A percentile compares a stretch with the other conserved stretches of the same genome.
Evolutionary conservation across 2,329 filamentous ascomycete genomes (phyloP).

Genomic region (Seiridium unicorne): DNA sequence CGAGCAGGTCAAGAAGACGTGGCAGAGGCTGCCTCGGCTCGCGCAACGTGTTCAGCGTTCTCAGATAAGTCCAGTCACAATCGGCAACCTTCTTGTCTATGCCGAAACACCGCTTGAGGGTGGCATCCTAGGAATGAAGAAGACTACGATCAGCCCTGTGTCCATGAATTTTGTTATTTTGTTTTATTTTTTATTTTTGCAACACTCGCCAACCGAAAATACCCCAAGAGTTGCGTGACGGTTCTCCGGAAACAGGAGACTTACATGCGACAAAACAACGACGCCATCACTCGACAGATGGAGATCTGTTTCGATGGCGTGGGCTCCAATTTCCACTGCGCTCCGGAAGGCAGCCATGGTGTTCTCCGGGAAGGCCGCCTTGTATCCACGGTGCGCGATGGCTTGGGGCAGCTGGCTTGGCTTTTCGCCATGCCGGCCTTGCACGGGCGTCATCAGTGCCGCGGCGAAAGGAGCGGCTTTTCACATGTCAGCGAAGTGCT

Average conservation of each 20-base stretch:
- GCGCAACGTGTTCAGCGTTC: constrained; percentile 63
- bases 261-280: constrained; percentile 80
- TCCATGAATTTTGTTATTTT: background rate
- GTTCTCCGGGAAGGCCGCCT: constrained; percentile 79
- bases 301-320: constrained; percentile 86
- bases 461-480: constrained; percentile 6
- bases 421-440: background rate
- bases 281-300: constrained; percentile 81
- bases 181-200: background rate
- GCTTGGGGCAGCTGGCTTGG: constrained; percentile 56
- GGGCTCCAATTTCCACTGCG: constrained; percentile 70
- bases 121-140: constrained; percentile 56
- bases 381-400: constrained; percentile 79
- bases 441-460: background rate
- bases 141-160: no score
- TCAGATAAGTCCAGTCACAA: constrained; percentile 73
- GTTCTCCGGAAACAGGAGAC: constrained; percentile 15
- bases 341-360: constrained; percentile 75
- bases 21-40: constrained; percentile 72
- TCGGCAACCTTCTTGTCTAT: constrained; percentile 70
- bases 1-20: constrained; percentile 69
- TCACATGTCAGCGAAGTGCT: background rate
- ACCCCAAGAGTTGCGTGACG: background rate
- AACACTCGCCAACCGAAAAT: background rate
- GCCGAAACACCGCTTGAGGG: constrained; percentile 79